Evolutionary conservation across 441 rosid genomes (phyloP).

Genomic region (Mallotus repandus): DNA sequence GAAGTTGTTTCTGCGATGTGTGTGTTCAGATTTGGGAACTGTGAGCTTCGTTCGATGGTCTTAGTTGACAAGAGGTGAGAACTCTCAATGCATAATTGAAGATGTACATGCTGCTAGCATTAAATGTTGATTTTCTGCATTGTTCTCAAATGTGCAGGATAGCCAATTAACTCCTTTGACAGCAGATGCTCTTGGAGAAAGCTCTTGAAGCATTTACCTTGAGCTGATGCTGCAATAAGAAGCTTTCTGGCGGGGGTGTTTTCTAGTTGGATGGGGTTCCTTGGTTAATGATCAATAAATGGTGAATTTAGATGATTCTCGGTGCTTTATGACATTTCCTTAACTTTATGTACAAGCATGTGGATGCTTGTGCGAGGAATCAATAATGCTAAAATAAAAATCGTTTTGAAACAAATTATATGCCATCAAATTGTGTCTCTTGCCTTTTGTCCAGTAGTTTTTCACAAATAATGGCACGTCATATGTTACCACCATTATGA

Average conservation of each 20-base stretch:
- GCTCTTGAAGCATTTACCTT: not conserved
- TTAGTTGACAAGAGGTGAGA: conserved; percentile 27
- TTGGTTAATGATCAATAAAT: not conserved
- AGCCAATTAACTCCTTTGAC: not conserved
- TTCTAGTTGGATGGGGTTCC: too few relatives aligned
- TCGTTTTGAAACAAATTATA: too few relatives aligned
- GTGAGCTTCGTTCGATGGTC: conserved; percentile 63
- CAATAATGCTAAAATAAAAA: not conserved
- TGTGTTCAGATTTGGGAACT: conserved; percentile 52
- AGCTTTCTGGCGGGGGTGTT: not conserved
- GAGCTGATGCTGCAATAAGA: not conserved
- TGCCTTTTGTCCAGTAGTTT: too few relatives aligned
- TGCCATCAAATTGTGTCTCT: too few relatives aligned
- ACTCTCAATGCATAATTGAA: not conserved
- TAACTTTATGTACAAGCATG: not conserved
- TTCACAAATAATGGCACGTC: too few relatives aligned
- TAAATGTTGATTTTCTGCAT: not conserved
- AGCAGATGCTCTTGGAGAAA: not conserved
- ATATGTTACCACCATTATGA: too few relatives aligned
- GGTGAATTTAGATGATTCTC: not conserved
- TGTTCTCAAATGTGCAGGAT: not conserved
- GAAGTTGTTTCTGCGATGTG: not conserved
- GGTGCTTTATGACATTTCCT: not conserved
- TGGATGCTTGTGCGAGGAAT: not conserved
- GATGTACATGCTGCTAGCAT: not conserved